phyloP scores from a whole-genome alignment of 2,329 filamentous ascomycete species.

The Ophiognomonia clavigignenti-juglandacearum region DNA sequence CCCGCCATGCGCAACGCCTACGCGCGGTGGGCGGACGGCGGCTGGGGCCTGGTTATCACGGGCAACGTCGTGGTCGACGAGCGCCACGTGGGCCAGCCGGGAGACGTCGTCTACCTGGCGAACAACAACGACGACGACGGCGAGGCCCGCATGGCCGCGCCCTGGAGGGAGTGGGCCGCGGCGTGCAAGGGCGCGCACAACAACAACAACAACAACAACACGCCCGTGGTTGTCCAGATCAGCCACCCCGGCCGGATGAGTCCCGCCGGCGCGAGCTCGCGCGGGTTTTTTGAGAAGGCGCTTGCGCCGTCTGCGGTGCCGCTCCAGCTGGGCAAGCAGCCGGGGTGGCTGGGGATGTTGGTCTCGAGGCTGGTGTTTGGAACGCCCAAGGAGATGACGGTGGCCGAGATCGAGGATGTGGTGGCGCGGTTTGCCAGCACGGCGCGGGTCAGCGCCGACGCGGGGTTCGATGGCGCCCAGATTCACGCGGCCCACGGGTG shows the following conservation, averaged over 20 bases:
- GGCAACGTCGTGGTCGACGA: conserved; percentile 42
- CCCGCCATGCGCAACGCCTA: conserved; percentile 41
- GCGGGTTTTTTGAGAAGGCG: conserved; percentile 45
- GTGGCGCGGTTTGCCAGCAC: conserved; percentile 47
- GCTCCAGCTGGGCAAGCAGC: conserved; percentile 36
- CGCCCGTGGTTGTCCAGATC: conserved; percentile 55
- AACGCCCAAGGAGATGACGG: conserved; percentile 51
- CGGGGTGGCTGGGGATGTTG: conserved; percentile 28
- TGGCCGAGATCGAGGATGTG: conserved; percentile 47
- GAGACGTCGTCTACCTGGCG: conserved; percentile 30
- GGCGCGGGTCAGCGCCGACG: conserved; percentile 41
- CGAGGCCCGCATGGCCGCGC: conserved; percentile 28
- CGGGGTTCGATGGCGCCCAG: conserved; percentile 42
- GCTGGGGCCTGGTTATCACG: conserved; percentile 50
- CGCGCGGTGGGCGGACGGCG: conserved; percentile 45
- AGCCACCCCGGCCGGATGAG: conserved; percentile 58
- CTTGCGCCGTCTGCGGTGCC: conserved; percentile 38
- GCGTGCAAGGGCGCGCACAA: conserved; percentile 38
- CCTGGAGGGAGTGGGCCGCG: conserved; percentile 38
- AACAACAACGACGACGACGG: too few relatives aligned
- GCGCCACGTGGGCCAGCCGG: conserved; percentile 28
- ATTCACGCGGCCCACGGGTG: conserved; percentile 53
- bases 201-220: conserved; percentile 46
- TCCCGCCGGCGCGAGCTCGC: conserved; percentile 18
- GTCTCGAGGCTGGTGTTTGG: conserved; percentile 38